Conservation (phyloP, 1,284 basidiomycete species). For the Porphyrellus sp. region DNA sequence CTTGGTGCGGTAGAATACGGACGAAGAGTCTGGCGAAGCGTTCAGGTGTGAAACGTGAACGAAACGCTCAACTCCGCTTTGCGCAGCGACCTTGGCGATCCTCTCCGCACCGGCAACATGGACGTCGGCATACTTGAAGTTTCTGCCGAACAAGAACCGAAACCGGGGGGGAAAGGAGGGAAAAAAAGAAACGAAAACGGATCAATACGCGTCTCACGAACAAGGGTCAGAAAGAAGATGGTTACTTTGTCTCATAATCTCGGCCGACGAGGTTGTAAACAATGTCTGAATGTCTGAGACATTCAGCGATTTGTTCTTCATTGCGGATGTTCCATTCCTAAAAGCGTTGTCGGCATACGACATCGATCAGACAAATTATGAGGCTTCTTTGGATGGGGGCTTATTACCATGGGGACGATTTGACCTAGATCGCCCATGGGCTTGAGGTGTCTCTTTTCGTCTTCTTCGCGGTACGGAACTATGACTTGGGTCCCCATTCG, state of each 20-base stretch:
- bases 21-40: constrained; percentile 76
- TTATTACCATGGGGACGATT: constrained; percentile 83
- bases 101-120: constrained; percentile 76
- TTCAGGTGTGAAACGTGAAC: constrained; percentile 97
- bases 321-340: constrained; percentile 72
- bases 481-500: constrained; percentile 93
- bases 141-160: constrained; percentile 48
- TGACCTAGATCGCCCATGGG: constrained; percentile 97
- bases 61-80: constrained; percentile 79
- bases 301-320: constrained; percentile 81
- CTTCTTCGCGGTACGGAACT: constrained; percentile 94
- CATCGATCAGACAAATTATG: constrained; percentile 30
- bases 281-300: constrained; percentile 92
- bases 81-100: constrained; percentile 81
- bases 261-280: constrained; percentile 43
- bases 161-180: background rate
- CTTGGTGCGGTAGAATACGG: constrained; percentile 87
- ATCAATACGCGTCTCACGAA: constrained; percentile 10
- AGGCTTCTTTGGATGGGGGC: background rate
- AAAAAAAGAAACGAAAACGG: constrained; percentile 1
- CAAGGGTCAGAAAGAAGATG: constrained; percentile 15
- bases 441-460: constrained; percentile 88
- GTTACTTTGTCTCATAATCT: constrained; percentile 74
- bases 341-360: constrained; percentile 10
- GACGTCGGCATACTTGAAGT: constrained; percentile 80